phyloP scores from a whole-genome alignment of 2,329 filamentous ascomycete species.

The Sporothrix humicola region DNA sequence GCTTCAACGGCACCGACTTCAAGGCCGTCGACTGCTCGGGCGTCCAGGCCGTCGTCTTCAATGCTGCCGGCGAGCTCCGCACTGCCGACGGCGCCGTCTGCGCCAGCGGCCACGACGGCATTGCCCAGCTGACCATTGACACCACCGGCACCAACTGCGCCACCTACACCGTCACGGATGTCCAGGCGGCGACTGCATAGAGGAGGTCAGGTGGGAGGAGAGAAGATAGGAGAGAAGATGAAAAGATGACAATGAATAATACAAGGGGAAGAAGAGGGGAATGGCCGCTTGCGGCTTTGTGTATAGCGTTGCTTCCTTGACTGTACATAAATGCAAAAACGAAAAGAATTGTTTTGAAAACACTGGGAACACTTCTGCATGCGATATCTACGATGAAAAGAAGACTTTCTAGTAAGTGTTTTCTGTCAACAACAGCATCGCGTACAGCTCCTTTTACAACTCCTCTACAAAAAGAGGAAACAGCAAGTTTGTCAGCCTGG shows the following conservation, averaged over 20 bases:
- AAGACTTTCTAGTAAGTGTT: too few species aligned
- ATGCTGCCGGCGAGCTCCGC: constrained; percentile 41
- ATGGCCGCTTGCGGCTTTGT: neutral
- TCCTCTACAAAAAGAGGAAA: too few species aligned
- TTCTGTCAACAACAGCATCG: too few species aligned
- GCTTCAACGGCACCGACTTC: constrained; percentile 50
- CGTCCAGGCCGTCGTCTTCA: constrained; percentile 41
- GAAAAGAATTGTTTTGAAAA: too few species aligned
- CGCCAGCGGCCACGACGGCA: constrained; percentile 45
- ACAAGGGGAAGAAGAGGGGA: neutral
- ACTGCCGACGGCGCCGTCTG: constrained; percentile 44
- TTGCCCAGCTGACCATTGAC: constrained; percentile 45
- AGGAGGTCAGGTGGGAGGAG: too few species aligned
- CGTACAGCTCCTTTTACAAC: too few species aligned
- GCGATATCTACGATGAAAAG: too few species aligned
- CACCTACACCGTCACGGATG: constrained; percentile 43
- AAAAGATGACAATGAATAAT: neutral
- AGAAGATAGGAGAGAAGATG: neutral
- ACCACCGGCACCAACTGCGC: constrained; percentile 43
- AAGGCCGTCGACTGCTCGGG: constrained; percentile 46
- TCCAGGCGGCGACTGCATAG: constrained; percentile 31
- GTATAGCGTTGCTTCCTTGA: neutral
- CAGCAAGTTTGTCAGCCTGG: too few species aligned
- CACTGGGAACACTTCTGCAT: too few species aligned
- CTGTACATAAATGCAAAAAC: too few species aligned